Percentiles rank a stretch among this genome's conserved stretches.
Evolutionary conservation across 176 grass and related monocot species (phyloP).

Genomic region (Saccharum spontaneum): DNA sequence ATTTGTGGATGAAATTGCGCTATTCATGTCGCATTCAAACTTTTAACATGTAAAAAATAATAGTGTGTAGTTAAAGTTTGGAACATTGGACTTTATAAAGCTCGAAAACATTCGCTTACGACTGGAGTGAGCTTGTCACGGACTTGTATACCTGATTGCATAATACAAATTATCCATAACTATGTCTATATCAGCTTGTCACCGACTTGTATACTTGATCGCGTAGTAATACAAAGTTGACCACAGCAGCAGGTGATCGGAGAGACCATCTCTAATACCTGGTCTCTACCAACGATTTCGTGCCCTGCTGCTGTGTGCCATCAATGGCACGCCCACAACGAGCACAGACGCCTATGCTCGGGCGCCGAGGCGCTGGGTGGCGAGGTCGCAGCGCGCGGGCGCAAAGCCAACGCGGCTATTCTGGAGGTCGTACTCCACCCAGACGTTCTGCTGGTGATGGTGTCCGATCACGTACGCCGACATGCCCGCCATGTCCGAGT

Average conservation of each 20-base stretch:
- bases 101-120: background rate
- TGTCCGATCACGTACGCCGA: constrained; percentile 80
- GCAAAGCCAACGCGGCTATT: constrained; percentile 73
- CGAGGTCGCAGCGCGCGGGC: constrained; percentile 55
- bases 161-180: too few species aligned
- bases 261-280: constrained; percentile 38
- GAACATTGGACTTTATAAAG: too few species aligned
- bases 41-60: background rate
- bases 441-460: constrained; percentile 88
- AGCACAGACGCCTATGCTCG: background rate
- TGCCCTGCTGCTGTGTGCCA: constrained; percentile 10
- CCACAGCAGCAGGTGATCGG: constrained; percentile 37
- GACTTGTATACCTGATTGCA: background rate
- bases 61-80: too few species aligned
- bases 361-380: constrained; percentile 30
- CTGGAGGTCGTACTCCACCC: constrained; percentile 86
- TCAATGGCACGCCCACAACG: too few species aligned
- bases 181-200: background rate
- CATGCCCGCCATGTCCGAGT: constrained; percentile 65
- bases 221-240: background rate
- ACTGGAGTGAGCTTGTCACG: too few species aligned
- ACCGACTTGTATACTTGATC: background rate
- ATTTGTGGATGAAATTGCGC: background rate
- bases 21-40: background rate
- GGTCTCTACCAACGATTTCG: constrained; percentile 37